Base-by-base conservation (phyloP, 2,329 filamentous ascomycete species). In the Dactylella cylindrospora region DNA sequence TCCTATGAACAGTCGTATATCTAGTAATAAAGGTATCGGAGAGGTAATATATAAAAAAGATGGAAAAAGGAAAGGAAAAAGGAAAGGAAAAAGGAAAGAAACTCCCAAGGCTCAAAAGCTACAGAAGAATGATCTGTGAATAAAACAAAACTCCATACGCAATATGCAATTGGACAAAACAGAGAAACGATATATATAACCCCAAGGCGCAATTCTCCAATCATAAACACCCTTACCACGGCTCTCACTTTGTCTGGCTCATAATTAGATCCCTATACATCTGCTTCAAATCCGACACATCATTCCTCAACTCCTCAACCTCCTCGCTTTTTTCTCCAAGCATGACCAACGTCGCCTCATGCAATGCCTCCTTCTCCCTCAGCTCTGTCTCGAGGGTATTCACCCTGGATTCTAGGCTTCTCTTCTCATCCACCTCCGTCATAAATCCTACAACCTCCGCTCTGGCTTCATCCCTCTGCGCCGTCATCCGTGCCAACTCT, bases 221-320 rank as follows among this genome's bases (percentile, higher is more conserved):
- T 26, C 9, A 8, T 17, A 6, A 41, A 41, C n/a, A 7, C 13
- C 20, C 10, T 19, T 28, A 12, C 20, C 25, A 19, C n/a, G n/a
- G 6, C 39, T 52, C 64, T 76, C 73, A 86, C 74, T 83, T 85
- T 70, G 90, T 82, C 55, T 88, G 91, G 70, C 84, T 83, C 75
- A 95, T 88, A 41, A 95, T 86, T 72, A 98, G 75, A 71, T 97
- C 91, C 67, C 89, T 83, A 76, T 97, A 97, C 80, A 98, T 95
- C 70, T 84, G 85, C 77, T 98, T 98, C 72, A 98, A 79, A 76
- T 98, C 93, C 66, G 84, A 78, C 47, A 98, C 86, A 77, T 97
- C 93, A 9, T 86, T 85, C 72, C 80, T 83, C 67, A 98, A 76
- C 77, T 98, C 93, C 70, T 95, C 90, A 1, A 95, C 90, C 70